Percentiles rank a stretch among this genome's conserved stretches.
Conservation (phyloP, 768 basidiomycete genomes). For the Gloeopeniophorella convolvens region DNA sequence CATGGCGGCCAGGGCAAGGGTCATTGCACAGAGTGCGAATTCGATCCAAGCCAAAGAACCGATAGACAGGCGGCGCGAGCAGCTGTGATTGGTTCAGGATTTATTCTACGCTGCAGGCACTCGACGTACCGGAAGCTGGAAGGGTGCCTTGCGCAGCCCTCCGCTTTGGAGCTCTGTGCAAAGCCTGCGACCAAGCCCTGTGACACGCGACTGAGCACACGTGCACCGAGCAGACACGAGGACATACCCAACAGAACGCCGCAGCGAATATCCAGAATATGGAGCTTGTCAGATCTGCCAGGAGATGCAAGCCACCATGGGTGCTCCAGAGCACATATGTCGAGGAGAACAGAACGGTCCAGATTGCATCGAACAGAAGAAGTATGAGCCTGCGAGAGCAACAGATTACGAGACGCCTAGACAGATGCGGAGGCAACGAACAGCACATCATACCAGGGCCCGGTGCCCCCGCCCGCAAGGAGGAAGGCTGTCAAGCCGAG, state of each 20-base stretch:
- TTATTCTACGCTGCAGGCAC: background rate
- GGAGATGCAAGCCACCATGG: slow-evolving; percentile 55
- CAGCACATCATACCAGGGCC: background rate
- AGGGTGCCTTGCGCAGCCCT: background rate
- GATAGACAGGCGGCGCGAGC: slow-evolving; percentile 66
- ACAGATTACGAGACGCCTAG: no score
- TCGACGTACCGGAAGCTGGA: background rate
- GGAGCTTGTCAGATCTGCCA: slow-evolving; percentile 75
- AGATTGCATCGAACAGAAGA: slow-evolving; percentile 58
- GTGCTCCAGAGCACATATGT: slow-evolving; percentile 69
- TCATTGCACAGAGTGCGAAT: slow-evolving; percentile 52
- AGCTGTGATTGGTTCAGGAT: slow-evolving; percentile 34
- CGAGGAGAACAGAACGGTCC: slow-evolving; percentile 68
- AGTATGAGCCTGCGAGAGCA: slow-evolving; percentile 43
- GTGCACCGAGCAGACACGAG: background rate
- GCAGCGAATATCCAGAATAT: slow-evolving; percentile 67
- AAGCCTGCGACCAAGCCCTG: slow-evolving; percentile 65
- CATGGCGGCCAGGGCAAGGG: slow-evolving; percentile 48
- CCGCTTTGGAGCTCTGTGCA: slow-evolving; percentile 39
- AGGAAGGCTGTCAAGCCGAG: slow-evolving; percentile 70
- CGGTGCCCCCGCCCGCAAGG: slow-evolving; percentile 28
- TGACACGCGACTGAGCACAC: slow-evolving; percentile 5
- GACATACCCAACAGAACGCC: slow-evolving; percentile 57
- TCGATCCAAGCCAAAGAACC: slow-evolving; percentile 75
- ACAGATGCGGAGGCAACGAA: no score